Evolutionary conservation across 306 rosid genomes (phyloP).

Genomic region (Ormosia semicastrata): DNA sequence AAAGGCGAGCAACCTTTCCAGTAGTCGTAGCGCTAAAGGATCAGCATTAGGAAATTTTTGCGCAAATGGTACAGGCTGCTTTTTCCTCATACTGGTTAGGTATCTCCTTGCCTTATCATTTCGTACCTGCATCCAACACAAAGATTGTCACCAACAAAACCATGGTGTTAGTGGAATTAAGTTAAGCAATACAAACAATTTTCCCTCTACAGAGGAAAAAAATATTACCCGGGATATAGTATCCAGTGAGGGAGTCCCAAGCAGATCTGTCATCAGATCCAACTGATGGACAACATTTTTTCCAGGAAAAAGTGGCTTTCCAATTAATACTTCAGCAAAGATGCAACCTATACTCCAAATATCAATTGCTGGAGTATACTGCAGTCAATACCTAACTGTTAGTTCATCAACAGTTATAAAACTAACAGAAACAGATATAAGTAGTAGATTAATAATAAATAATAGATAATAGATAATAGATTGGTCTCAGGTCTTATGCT

Average conservation of each 20-base stretch:
- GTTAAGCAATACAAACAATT: background rate
- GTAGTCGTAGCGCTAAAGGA: constrained; percentile 72
- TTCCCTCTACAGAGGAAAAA: background rate
- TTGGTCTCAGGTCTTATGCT: constrained; percentile 5
- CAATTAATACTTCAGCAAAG: constrained; percentile 87
- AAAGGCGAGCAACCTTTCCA: constrained; percentile 82
- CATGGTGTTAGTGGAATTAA: background rate
- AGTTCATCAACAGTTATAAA: background rate
- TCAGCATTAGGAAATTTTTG: constrained; percentile 87
- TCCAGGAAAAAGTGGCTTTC: constrained; percentile 96
- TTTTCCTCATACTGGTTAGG: constrained; percentile 90
- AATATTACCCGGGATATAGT: constrained; percentile 75
- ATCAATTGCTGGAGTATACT: constrained; percentile 99
- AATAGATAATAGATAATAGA: background rate
- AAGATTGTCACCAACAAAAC: background rate
- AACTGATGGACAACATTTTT: constrained; percentile 96
- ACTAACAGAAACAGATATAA: constrained; percentile 11
- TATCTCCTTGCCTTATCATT: constrained; percentile 95
- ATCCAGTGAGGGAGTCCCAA: constrained; percentile 89
- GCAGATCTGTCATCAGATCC: constrained; percentile 94
- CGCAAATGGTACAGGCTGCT: constrained; percentile 67
- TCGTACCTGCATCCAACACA: constrained; percentile 63
- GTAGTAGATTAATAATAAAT: background rate
- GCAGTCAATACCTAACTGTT: constrained; percentile 9
- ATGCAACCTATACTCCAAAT: constrained; percentile 98